Base-by-base conservation (phyloP, 768 basidiomycete species). In the Kwoniella shandongensis region DNA sequence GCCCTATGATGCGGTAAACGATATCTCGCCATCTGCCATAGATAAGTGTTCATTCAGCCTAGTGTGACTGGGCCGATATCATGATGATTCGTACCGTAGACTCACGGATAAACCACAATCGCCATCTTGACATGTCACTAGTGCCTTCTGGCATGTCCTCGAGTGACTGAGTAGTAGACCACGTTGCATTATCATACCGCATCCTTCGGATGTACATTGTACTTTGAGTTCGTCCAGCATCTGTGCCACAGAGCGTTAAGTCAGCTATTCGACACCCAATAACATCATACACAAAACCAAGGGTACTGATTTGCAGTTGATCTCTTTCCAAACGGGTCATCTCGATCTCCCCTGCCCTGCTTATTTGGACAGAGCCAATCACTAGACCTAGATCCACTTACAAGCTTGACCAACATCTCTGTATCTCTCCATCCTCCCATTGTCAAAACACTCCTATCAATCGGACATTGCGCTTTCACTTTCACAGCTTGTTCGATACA, bases 401-500 rank as follows among this genome's bases (percentile, higher is more conserved):
- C 63, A 42, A 68, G 56, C 45, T 68, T 66, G 44, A 71, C 69
- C 6, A 71, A 51, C 44, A 61, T 62, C 48, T 69, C 67, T 7
- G 67, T 67, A 44, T 66, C 65, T 23, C 51, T 46, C 45, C 64
- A 39, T 44, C 58, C 62, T 13, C 50, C 44, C 1, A 41, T n/a
- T 1, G 78, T 76, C 29, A 93, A 79, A 0, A 84, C 80, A 13
- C 83, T 86, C 20, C 91, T 84, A 76, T 93, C 91, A 27, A 94
- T 84, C 11, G 91, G 91, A 73, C 91, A 94, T 59, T 86, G 85
- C 0, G 81, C 79, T 6, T 85, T 83, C 57, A 87, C 83, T 12
- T 76, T 73, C 3, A 93, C 81, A 0, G 91, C 88, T 47, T 80
- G 79, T n/a, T 78, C 65, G 58, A 92, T 88, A 69, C 91, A 94